These are phyloP conservation scores for Leccinum variabile DNA, from an alignment of 1,284 basidiomycete genomes.

Conservation along the genomic window DNA sequence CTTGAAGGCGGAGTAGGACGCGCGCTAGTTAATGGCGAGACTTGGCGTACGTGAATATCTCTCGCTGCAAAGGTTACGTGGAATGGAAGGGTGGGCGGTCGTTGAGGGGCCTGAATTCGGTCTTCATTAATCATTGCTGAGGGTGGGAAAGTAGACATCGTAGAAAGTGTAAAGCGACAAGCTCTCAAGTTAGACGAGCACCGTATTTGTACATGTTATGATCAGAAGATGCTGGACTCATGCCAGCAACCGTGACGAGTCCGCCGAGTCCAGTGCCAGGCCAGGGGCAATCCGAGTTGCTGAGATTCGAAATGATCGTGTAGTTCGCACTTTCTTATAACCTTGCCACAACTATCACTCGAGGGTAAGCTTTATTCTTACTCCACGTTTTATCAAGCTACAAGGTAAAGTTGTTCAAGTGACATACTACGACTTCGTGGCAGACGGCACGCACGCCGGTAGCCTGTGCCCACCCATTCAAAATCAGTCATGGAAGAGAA, in stretches of 20 bases:
- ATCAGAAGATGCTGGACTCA: constrained; percentile 12
- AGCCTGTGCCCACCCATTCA: not conserved
- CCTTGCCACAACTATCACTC: too few relatives aligned
- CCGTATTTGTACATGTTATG: constrained; percentile 29
- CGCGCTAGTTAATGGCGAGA: constrained; percentile 10
- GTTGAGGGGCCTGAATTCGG: constrained; percentile 61
- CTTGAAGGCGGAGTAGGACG: constrained; percentile 16
- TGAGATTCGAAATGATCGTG: too few relatives aligned
- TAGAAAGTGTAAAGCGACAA: too few relatives aligned
- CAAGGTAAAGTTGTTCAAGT: too few relatives aligned
- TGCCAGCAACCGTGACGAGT: too few relatives aligned
- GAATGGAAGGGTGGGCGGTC: constrained; percentile 69
- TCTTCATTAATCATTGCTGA: constrained; percentile 39
- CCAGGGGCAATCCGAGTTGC: too few relatives aligned
- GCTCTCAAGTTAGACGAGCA: constrained; percentile 2
- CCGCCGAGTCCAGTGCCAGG: too few relatives aligned
- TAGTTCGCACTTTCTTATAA: too few relatives aligned
- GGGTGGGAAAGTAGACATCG: constrained; percentile 27
- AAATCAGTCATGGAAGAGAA: constrained; percentile 7
- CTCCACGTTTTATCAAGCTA: too few relatives aligned
- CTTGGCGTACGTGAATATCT: constrained; percentile 64
- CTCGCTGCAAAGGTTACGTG: constrained; percentile 68
- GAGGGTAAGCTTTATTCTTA: too few relatives aligned
- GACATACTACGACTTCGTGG: too few relatives aligned
- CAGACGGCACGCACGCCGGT: too few relatives aligned